phyloP scores from a whole-genome alignment of 306 rosid species.

The Biancaea sappan region DNA sequence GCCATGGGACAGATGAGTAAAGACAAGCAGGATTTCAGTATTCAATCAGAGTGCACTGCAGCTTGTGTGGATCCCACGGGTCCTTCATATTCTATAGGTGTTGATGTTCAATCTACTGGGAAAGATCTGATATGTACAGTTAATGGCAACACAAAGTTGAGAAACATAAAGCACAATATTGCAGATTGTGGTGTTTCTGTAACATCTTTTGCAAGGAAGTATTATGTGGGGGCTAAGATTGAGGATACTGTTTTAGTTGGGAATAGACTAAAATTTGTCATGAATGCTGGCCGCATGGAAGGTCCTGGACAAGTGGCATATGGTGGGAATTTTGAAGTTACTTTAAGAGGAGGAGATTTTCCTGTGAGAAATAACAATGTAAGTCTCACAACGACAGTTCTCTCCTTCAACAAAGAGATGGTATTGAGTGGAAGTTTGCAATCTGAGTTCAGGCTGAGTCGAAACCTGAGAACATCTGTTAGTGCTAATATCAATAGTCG shows the following conservation, averaged over 20 bases:
- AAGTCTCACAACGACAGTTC: conserved; percentile 67
- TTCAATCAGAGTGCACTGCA: conserved; percentile 84
- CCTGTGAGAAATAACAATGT: conserved; percentile 73
- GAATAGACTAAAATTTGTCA: conserved; percentile 73
- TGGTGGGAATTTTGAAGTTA: conserved; percentile 84
- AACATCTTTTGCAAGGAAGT: conserved; percentile 73
- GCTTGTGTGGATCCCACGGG: conserved; percentile 67
- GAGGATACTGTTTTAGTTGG: conserved; percentile 82
- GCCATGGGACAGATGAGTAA: conserved; percentile 80
- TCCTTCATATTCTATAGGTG: conserved; percentile 62
- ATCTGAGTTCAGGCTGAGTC: conserved; percentile 72
- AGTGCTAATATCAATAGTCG: conserved; percentile 85
- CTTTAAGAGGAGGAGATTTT: conserved; percentile 77
- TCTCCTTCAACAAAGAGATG: conserved; percentile 76
- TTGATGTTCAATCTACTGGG: conserved; percentile 84
- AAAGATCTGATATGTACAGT: conserved; percentile 69
- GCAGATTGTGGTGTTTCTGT: conserved; percentile 79
- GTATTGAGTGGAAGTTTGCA: conserved; percentile 78
- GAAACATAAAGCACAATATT: conserved; percentile 59
- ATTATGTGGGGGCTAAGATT: conserved; percentile 77
- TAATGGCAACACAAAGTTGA: conserved; percentile 67
- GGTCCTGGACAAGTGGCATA: conserved; percentile 77
- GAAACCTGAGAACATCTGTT: conserved; percentile 60
- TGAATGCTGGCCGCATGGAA: conserved; percentile 68
- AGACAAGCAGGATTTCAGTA: conserved; percentile 74